Evolutionary conservation across 352 stramenopile species (phyloP).

Genomic region (Phytopythium montanum): DNA sequence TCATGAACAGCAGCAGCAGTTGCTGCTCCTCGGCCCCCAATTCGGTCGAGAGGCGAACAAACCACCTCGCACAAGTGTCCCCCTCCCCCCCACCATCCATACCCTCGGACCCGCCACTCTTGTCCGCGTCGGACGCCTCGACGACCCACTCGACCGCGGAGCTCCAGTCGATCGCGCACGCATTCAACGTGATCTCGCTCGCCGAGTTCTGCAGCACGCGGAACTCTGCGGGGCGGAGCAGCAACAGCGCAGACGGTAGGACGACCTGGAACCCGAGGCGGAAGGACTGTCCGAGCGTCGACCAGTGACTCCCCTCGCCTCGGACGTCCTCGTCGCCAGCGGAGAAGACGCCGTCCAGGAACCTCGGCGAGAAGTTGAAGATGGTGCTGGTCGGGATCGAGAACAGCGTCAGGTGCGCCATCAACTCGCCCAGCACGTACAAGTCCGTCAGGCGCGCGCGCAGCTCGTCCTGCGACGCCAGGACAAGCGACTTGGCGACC

Average conservation of each 20-base stretch:
- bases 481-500: background rate
- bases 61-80: conserved; percentile 26
- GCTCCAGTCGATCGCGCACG: conserved; percentile 37
- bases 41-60: conserved; percentile 41
- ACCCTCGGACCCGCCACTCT: background rate
- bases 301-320: conserved; percentile 19
- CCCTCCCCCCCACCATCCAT: conserved; percentile 9
- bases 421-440: conserved; percentile 58
- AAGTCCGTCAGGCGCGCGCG: conserved; percentile 32
- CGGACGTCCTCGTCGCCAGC: background rate
- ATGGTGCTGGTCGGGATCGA: conserved; percentile 40
- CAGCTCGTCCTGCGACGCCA: conserved; percentile 5
- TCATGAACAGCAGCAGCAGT: conserved; percentile 51
- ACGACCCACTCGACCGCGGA: conserved; percentile 31
- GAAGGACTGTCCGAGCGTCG: conserved; percentile 31
- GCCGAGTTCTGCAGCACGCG: conserved; percentile 47
- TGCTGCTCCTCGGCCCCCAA: conserved; percentile 61
- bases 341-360: conserved; percentile 37
- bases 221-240: conserved; percentile 50
- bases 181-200: conserved; percentile 22
- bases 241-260: conserved; percentile 37
- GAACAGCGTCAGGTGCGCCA: conserved; percentile 57
- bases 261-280: conserved; percentile 52
- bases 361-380: conserved; percentile 50
- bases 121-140: conserved; percentile 9